These are phyloP conservation scores for Leccinum fibrillosum DNA, from an alignment of 768 basidiomycete species.

Conservation along the genomic window DNA sequence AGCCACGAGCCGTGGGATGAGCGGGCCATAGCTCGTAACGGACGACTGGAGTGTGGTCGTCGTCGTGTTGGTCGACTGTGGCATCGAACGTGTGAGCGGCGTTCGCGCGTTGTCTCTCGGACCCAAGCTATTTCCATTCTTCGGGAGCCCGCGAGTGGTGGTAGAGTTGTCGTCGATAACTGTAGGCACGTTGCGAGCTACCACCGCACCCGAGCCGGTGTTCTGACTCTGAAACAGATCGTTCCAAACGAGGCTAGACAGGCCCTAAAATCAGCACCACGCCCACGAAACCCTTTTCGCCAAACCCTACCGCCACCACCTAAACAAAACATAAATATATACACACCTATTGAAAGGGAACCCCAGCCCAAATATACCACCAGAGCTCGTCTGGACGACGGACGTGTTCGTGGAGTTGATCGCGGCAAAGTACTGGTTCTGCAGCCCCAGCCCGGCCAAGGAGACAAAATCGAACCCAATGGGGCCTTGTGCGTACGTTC, in stretches of 20 bases:
- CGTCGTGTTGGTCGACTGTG: constrained; percentile 2
- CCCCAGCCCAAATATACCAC: constrained; percentile 73
- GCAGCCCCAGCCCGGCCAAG: constrained; percentile 49
- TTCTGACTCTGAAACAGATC: constrained; percentile 28
- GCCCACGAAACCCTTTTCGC: background rate
- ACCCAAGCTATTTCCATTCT: background rate
- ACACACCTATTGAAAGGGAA: constrained; percentile 69
- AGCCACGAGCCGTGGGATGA: constrained; percentile 45
- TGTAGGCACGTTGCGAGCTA: background rate
- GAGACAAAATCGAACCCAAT: constrained; percentile 58
- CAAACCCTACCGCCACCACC: background rate
- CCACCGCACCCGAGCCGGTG: no score
- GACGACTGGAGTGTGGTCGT: constrained; percentile 37
- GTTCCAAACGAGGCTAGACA: constrained; percentile 46
- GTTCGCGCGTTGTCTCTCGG: background rate
- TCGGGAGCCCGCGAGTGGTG: background rate
- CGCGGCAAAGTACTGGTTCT: constrained; percentile 59
- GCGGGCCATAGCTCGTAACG: constrained; percentile 42
- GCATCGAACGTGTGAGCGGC: constrained; percentile 4
- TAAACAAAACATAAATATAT: background rate
- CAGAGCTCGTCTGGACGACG: constrained; percentile 50
- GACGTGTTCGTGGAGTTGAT: constrained; percentile 69
- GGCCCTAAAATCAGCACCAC: background rate
- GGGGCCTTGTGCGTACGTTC: constrained; percentile 62
- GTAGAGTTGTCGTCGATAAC: no score